These are phyloP conservation scores for Euphorbia celastroides DNA, from an alignment of 441 rosid genomes.

Conservation along the genomic window DNA sequence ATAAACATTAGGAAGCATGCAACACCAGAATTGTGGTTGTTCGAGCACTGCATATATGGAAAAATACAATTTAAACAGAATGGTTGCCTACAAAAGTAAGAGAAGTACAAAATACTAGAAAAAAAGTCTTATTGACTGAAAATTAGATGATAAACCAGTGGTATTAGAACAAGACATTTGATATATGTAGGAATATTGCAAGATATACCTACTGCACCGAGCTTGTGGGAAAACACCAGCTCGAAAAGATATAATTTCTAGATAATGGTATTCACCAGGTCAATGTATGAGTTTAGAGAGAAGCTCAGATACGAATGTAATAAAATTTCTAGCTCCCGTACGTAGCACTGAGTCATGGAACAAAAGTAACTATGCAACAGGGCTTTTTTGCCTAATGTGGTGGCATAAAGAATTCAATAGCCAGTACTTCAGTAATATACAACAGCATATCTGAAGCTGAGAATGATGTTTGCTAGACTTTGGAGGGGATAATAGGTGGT, in stretches of 20 bases:
- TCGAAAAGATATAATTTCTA: neutral
- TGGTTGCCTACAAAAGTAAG: neutral
- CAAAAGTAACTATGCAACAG: neutral
- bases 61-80: neutral
- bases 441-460: neutral
- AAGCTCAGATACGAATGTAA: neutral
- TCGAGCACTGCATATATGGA: constrained; percentile 1
- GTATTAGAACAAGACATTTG: neutral
- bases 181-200: neutral
- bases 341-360: neutral
- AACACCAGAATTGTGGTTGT: neutral
- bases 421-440: too few species aligned
- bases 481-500: neutral
- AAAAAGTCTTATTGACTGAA: neutral
- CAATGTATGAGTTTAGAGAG: neutral
- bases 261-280: neutral
- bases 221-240: neutral
- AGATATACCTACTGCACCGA: neutral
- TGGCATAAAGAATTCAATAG: too few species aligned
- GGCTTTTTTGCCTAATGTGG: neutral
- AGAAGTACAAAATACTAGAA: neutral
- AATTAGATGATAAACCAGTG: neutral
- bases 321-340: neutral
- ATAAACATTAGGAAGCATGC: neutral
- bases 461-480: neutral